Base-by-base conservation (phyloP, 2,329 filamentous ascomycete species). In the Fusarium sublunatum region DNA sequence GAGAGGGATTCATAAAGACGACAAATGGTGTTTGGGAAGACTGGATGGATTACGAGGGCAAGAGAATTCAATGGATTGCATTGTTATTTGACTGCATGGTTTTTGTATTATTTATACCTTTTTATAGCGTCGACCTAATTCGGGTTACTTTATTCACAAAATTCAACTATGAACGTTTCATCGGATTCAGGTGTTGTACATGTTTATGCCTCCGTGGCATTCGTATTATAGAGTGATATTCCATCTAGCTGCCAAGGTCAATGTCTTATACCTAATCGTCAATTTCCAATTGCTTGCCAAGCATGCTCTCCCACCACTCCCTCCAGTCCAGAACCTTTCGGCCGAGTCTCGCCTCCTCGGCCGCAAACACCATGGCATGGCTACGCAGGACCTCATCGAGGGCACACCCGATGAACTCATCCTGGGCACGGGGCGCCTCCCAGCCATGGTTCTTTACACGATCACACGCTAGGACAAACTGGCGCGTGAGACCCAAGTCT, bases 331-430 rank as follows among this genome's bases (percentile, higher is more conserved):
- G 78, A 7, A 95, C 88, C 72, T 84, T 88, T 71, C 84, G 86
- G 46, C 83, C 82, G 45, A 80, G 81, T 70, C 94, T 85, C 6
- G 94, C 92, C 70, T 96, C 91, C 77, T 98, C 95, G 0, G 94
- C 95, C 24, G 92, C 93, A 80, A 97, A 99, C 0, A 97, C 94
- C 77, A 95, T 86, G 2, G 91, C 93, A 78, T 98, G 95, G 71
- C 92, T 96, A 44, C 90, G 83, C n/a, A 98, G 83, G 2, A 90
- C 87, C 72, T 98, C 95, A 53, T 97, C 92, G 7, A 97, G 78
- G 11, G 89, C 91, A 76, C 92, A 96, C 0, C 92, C 93, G 25
- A 98, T 81, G 72, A 89, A 87, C 70, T 88, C 81, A 54, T 82
- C 81, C 81, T 98, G 94, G 2, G 93, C 93, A 60, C 84, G 83